A percentile compares a stretch with the other conserved stretches of the same genome.
Evolutionary conservation across 257 asterid species (phyloP).

Genomic region (Misopates orontium): DNA sequence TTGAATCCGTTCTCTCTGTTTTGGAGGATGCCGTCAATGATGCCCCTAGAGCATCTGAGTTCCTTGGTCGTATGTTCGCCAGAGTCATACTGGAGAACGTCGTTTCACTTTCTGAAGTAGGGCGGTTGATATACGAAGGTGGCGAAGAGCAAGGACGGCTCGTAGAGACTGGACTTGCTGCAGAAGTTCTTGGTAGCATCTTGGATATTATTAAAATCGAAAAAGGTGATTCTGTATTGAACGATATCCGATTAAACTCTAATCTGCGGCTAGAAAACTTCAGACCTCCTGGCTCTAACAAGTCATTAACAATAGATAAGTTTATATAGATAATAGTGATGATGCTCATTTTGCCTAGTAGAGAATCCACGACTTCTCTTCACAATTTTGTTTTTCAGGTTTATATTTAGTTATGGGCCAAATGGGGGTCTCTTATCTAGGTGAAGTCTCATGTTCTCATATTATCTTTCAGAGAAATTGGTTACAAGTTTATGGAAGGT

Average conservation of each 20-base stretch:
- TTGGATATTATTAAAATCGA: conserved; percentile 51
- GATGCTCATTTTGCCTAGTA: conserved; percentile 31
- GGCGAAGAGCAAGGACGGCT: conserved; percentile 60
- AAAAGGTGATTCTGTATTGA: conserved; percentile 55
- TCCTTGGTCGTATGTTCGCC: conserved; percentile 54
- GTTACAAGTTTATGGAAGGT: conserved; percentile 31
- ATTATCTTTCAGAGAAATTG: conserved; percentile 26
- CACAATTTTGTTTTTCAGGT: conserved; percentile 21
- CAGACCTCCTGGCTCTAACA: conserved; percentile 46
- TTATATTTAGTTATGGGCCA: conserved; percentile 30
- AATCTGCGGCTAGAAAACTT: conserved; percentile 48
- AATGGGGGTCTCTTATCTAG: conserved; percentile 9
- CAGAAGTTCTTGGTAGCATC: conserved; percentile 49
- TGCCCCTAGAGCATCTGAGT: conserved; percentile 70
- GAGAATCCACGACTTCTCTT: conserved; percentile 25
- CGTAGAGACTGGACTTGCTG: conserved; percentile 55
- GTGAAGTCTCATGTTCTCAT: conserved; percentile 27
- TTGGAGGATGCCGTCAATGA: conserved; percentile 70
- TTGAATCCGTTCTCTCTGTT: conserved; percentile 52
- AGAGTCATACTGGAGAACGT: conserved; percentile 41
- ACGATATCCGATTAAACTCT: conserved; percentile 50
- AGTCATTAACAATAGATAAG: conserved; percentile 41
- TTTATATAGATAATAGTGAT: conserved; percentile 33
- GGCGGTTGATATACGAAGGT: conserved; percentile 47
- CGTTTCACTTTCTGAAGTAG: conserved; percentile 51